Base-by-base conservation (phyloP, 2,329 filamentous ascomycete genomes). In the Sclerotinia nivalis region DNA sequence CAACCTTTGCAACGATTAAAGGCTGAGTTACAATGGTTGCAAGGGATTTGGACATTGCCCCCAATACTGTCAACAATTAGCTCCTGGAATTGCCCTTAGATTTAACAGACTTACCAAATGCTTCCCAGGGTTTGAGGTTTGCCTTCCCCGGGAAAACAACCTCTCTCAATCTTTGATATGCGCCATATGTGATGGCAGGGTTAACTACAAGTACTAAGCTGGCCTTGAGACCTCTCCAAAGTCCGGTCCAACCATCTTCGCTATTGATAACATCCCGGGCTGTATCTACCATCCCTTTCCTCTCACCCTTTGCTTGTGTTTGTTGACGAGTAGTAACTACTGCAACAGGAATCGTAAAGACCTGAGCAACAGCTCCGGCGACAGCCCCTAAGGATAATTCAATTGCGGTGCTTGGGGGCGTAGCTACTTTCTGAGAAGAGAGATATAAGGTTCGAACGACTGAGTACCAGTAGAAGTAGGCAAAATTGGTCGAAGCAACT, bases 391-490 rank as follows among this genome's bases (percentile, higher is more conserved):
- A 85, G 1, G 89, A 86, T 69, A 99, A 85, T 81, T 99, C 96
- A 58, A 91, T 85, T 6, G 91, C 87, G 0, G 94, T 98, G 28
- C 92, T 90, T 2, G 93, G 93, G 37, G 90, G 78, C 74, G 86
- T 87, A 72, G 85, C 80, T 54, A 87, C 83, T 74, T 86, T 87
- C 74, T 82, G 82, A 34, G 84, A 85, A 47, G 84, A 85, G 74
- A 92, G 81, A 80, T 98, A 98, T 28, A 97, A 81, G 22, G 88
- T 88, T 73, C 96, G 89, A 45, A 97, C 93, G 40, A 96, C 83
- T 7, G 93, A 95, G 80, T 98, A 98, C 94, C 95, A 98, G 83
- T 99, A 99, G 80, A 99, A 99, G 83, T 99, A 99, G 77, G 96
- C 96, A 79, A 99, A 99, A 81, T 99, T 99, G 66, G 95, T 98